phyloP scores from a whole-genome alignment of 495 filamentous ascomycete genomes.

The Amniculicola lignicola region DNA sequence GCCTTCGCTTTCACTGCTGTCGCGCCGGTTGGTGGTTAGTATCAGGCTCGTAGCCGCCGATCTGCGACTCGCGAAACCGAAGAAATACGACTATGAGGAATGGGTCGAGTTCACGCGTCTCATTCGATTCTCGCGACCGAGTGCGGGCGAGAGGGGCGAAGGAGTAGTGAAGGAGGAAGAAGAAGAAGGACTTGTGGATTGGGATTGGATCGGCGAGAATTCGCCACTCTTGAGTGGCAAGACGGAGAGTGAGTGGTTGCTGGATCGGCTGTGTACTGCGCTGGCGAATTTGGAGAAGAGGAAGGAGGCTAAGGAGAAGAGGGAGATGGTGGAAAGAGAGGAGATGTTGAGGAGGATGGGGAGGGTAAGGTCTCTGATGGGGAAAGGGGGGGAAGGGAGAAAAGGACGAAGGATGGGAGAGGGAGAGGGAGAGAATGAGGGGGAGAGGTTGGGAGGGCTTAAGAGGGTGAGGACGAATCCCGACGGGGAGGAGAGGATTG shows the following conservation, averaged over 20 bases:
- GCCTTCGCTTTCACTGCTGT: conserved; percentile 42
- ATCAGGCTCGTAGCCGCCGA: conserved; percentile 53
- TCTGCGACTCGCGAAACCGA: conserved; percentile 42
- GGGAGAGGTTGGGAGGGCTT: background rate
- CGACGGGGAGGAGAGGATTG: background rate
- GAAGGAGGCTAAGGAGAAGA: background rate
- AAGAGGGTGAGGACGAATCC: background rate
- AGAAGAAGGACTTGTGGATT: conserved; percentile 56
- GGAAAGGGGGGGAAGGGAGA: background rate
- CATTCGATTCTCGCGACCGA: conserved; percentile 43
- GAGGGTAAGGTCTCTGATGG: background rate
- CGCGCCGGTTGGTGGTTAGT: conserved; percentile 52
- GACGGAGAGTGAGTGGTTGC: conserved; percentile 59
- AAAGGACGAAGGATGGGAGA: background rate
- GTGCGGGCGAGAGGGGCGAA: background rate
- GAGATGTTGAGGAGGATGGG: background rate
- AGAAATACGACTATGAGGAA: conserved; percentile 59
- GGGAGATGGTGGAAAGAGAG: background rate
- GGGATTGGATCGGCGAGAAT: conserved; percentile 67
- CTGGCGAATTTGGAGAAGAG: conserved; percentile 44
- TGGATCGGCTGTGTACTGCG: conserved; percentile 59
- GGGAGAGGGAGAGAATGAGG: background rate
- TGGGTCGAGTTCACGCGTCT: conserved; percentile 62
- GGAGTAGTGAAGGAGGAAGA: conserved; percentile 43
- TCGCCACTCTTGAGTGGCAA: conserved; percentile 57